These are phyloP conservation scores for Kluyveromyces wickerhamii DNA, from an alignment of 805 yeast species.

Conservation along the genomic window DNA sequence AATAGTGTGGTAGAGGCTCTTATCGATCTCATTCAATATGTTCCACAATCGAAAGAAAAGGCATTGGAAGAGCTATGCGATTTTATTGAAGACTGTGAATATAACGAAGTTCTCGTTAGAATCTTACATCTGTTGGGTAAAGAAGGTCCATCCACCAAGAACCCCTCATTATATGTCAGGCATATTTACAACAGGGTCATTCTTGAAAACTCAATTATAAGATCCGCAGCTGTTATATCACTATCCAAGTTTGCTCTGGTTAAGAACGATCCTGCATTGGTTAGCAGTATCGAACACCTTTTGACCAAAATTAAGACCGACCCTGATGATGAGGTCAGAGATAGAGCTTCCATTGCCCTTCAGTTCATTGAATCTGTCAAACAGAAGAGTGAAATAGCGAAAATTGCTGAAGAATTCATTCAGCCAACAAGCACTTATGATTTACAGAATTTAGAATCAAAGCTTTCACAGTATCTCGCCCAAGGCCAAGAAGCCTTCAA, in stretches of 20 bases:
- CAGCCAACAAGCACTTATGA: constrained; percentile 65
- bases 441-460: constrained; percentile 68
- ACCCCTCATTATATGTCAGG: constrained; percentile 87
- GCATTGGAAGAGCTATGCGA: constrained; percentile 90
- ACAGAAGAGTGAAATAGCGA: constrained; percentile 28
- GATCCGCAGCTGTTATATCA: constrained; percentile 93
- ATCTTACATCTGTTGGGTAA: constrained; percentile 86
- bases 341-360: constrained; percentile 85
- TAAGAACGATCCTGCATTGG: constrained; percentile 56
- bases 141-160: constrained; percentile 82
- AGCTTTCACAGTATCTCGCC: constrained; percentile 59
- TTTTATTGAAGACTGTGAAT: constrained; percentile 97
- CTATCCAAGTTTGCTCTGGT: constrained; percentile 82
- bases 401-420: constrained; percentile 42
- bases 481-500: constrained; percentile 31
- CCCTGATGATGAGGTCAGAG: constrained; percentile 94
- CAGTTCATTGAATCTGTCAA: constrained; percentile 45
- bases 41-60: constrained; percentile 72
- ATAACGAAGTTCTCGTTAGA: constrained; percentile 87
- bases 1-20: constrained; percentile 86
- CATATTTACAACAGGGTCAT: constrained; percentile 96
- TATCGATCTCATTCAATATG: constrained; percentile 80
- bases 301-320: constrained; percentile 80
- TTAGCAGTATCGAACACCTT: constrained; percentile 63
- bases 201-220: constrained; percentile 86